phyloP scores from a whole-genome alignment of 495 filamentous ascomycete genomes.

The Bathelium albidoporum region DNA sequence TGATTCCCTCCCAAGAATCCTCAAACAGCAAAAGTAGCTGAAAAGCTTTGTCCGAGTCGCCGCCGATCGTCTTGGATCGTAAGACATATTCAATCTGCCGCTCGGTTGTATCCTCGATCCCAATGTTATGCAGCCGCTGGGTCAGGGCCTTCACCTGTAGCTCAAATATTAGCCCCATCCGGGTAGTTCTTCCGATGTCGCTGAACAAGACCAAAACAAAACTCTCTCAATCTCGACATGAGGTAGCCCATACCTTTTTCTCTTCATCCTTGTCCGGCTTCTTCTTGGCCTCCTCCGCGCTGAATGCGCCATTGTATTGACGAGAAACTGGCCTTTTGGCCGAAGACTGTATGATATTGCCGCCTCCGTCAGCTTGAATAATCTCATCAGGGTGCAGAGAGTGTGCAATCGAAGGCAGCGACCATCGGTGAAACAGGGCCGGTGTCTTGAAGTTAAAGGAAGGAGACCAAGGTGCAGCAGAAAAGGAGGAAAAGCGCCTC shows the following conservation, averaged over 20 bases:
- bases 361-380: slow-evolving; percentile 5
- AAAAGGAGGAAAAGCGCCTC: not conserved
- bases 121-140: slow-evolving; percentile 40
- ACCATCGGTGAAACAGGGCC: not conserved
- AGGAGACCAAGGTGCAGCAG: not conserved
- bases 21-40: slow-evolving; percentile 65
- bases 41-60: slow-evolving; percentile 63
- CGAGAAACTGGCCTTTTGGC: slow-evolving; percentile 9
- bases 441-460: not conserved
- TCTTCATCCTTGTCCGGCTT: slow-evolving; percentile 45
- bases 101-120: slow-evolving; percentile 46
- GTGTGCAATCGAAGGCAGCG: not conserved
- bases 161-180: not conserved
- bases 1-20: slow-evolving; percentile 69
- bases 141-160: slow-evolving; percentile 46
- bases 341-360: not conserved
- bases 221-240: not conserved
- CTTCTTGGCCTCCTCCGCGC: slow-evolving; percentile 38
- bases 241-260: slow-evolving; percentile 31
- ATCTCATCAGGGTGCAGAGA: not conserved
- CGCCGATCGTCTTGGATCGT: slow-evolving; percentile 50
- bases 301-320: slow-evolving; percentile 40
- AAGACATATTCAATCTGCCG: slow-evolving; percentile 65
- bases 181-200: not conserved
- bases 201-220: not conserved